Percentiles rank a stretch among this genome's conserved stretches.
Evolutionary conservation across 371 early-diverging fungal genomes (phyloP).

Genomic region (Rhizopus delemar): DNA sequence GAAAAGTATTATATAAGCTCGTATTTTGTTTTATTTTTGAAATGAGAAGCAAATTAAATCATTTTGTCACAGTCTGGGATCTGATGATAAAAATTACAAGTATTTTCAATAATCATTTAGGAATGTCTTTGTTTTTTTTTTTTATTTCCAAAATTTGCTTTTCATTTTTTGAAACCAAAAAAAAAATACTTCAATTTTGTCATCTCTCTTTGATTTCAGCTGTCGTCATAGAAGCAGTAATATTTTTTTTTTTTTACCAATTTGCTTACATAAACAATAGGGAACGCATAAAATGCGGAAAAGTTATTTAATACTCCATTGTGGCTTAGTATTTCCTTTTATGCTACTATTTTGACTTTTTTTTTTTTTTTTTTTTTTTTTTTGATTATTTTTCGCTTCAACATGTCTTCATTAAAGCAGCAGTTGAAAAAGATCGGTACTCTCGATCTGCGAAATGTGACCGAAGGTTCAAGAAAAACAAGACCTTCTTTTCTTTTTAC

Average conservation of each 20-base stretch:
- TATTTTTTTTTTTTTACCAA: no score
- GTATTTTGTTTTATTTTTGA: no score
- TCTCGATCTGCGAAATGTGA: conserved; percentile 57
- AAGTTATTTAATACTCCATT: neutral
- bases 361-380: conserved; percentile 2
- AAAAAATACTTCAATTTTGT: no score
- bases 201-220: neutral
- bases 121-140: neutral
- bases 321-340: conserved; percentile 4
- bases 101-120: no score
- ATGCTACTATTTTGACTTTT: neutral
- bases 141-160: neutral
- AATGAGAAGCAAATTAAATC: neutral
- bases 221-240: neutral
- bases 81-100: neutral
- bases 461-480: conserved; percentile 51
- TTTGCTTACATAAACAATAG: neutral
- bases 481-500: conserved; percentile 83
- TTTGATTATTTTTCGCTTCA: neutral
- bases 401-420: conserved; percentile 58
- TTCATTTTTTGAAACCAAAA: neutral
- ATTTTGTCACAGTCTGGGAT: conserved; percentile 1
- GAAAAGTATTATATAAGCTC: neutral
- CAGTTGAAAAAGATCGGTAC: conserved; percentile 72
- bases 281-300: neutral